Percentiles rank a stretch among this genome's conserved stretches.
phyloP scores from a whole-genome alignment of 345 rosid genomes.

The Pelargonium nanum region DNA sequence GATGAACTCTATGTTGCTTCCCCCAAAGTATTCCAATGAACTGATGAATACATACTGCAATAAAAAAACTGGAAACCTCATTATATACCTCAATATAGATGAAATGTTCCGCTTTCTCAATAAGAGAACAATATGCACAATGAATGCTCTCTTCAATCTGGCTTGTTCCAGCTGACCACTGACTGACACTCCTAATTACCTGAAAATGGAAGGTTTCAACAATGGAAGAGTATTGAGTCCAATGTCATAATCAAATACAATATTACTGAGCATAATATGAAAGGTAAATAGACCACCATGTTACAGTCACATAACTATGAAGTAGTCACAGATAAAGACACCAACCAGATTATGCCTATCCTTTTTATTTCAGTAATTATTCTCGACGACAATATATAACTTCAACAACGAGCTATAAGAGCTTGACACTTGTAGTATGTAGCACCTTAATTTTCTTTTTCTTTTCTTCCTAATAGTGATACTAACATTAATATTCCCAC shows the following conservation, averaged over 20 bases:
- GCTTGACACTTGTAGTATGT: background rate
- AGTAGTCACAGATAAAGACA: background rate
- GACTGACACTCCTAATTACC: conserved; percentile 98
- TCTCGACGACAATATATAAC: background rate
- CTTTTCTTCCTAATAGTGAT: background rate
- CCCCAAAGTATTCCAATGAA: background rate
- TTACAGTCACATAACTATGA: background rate
- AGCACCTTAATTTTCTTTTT: background rate
- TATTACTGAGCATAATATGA: no score
- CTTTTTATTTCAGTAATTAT: background rate
- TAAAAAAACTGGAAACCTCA: conserved; percentile 5
- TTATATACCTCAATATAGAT: conserved; percentile 79
- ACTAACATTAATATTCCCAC: no score
- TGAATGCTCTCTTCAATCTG: conserved; percentile 95
- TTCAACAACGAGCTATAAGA: no score
- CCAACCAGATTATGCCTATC: background rate
- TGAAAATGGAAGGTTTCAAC: conserved; percentile 22
- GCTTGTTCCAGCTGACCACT: conserved; percentile 99
- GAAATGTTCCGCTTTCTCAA: conserved; percentile 90
- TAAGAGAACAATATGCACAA: conserved; percentile 84
- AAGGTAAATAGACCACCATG: background rate
- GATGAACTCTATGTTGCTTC: background rate
- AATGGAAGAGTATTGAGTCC: conserved; percentile 3
- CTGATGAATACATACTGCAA: background rate
- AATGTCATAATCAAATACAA: no score